phyloP scores from a whole-genome alignment of 805 yeast species.

The Lipomyces spencermartinsiae region DNA sequence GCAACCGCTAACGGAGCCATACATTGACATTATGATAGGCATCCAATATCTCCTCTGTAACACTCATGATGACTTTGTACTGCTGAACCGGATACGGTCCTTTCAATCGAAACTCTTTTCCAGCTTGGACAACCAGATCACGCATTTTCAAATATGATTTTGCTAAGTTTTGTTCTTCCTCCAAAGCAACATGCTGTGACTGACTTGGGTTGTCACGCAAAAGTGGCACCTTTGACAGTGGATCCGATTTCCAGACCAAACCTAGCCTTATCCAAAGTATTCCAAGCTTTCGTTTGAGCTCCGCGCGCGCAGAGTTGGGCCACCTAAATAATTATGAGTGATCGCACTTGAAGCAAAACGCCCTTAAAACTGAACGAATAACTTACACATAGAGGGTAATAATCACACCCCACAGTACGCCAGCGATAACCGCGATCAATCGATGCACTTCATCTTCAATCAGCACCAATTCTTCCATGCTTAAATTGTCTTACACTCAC shows the following conservation, averaged over 20 bases:
- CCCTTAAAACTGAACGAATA: background rate
- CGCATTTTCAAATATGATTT: slow-evolving; percentile 39
- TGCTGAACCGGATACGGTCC: slow-evolving; percentile 68
- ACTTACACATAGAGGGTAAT: slow-evolving; percentile 55
- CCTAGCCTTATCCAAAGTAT: slow-evolving; percentile 82
- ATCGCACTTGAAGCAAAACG: slow-evolving; percentile 58
- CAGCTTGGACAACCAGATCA: slow-evolving; percentile 40
- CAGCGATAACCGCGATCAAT: slow-evolving; percentile 71
- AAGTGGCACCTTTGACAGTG: slow-evolving; percentile 51
- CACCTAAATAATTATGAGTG: slow-evolving; percentile 52
- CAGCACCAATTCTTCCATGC: background rate
- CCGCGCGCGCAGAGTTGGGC: slow-evolving; percentile 77
- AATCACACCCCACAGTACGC: slow-evolving; percentile 76
- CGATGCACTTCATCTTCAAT: slow-evolving; percentile 57
- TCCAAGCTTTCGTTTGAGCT: slow-evolving; percentile 69
- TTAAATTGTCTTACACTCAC: slow-evolving; percentile 11
- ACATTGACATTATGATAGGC: slow-evolving; percentile 75
- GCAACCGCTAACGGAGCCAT: slow-evolving; percentile 54
- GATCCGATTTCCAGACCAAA: slow-evolving; percentile 79
- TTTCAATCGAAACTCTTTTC: slow-evolving; percentile 70
- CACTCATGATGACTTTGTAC: slow-evolving; percentile 58
- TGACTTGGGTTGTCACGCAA: background rate
- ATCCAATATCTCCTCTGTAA: slow-evolving; percentile 72
- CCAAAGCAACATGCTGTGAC: slow-evolving; percentile 22
- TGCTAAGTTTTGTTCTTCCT: slow-evolving; percentile 30